Evolutionary conservation across 2,329 filamentous ascomycete species (phyloP).

Genomic region (Pseudohalonectria lignicola): DNA sequence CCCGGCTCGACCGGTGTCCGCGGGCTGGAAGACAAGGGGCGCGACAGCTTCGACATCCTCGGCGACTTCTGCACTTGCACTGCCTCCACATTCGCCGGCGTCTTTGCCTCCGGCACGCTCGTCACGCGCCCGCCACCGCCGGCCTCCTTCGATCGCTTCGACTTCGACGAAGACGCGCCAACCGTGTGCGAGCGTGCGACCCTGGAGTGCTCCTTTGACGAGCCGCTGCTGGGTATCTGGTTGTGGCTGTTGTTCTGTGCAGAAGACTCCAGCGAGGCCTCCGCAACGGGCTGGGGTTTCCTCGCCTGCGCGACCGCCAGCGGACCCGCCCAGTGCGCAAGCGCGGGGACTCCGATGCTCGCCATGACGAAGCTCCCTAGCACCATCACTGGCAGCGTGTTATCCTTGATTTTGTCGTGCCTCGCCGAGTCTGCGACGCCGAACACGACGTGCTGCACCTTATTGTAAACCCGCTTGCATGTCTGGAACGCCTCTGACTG

Average conservation of each 20-base stretch:
- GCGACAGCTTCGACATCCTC: not conserved
- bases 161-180: constrained; percentile 34
- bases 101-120: constrained; percentile 29
- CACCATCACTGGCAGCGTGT: constrained; percentile 68
- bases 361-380: constrained; percentile 72
- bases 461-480: constrained; percentile 76
- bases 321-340: constrained; percentile 70
- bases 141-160: constrained; percentile 34
- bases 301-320: constrained; percentile 73
- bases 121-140: constrained; percentile 29
- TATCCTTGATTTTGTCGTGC: constrained; percentile 70
- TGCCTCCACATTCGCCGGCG: constrained; percentile 1
- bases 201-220: constrained; percentile 31
- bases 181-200: constrained; percentile 59
- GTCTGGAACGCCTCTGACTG: constrained; percentile 71
- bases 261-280: constrained; percentile 29
- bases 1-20: constrained; percentile 1
- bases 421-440: constrained; percentile 59
- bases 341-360: constrained; percentile 61
- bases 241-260: no score
- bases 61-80: constrained; percentile 8
- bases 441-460: constrained; percentile 80
- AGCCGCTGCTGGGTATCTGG: constrained; percentile 20
- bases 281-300: constrained; percentile 57
- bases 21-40: not conserved